phyloP scores from a whole-genome alignment of 108 stramenopile genomes.

The Aurantiochytrium sp. region DNA sequence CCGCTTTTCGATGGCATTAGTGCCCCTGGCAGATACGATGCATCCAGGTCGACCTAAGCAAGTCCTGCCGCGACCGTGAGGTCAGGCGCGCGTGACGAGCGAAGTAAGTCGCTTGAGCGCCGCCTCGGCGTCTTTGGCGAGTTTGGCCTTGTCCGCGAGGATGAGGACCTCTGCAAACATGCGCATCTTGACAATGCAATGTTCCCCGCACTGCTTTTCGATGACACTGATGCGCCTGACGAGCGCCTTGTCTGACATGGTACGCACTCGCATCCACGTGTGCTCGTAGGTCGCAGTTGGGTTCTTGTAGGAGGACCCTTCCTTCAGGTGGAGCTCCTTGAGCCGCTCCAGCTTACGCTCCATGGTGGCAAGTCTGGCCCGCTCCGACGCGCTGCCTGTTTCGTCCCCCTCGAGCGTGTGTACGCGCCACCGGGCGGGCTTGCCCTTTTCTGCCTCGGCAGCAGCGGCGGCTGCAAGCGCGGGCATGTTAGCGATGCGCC shows the following conservation, averaged over 20 bases:
- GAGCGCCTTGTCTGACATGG: background rate
- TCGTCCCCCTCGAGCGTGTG: background rate
- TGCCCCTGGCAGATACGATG: no score
- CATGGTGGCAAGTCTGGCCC: background rate
- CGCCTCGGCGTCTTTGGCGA: conserved; percentile 20
- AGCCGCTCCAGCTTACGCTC: background rate
- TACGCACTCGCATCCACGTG: conserved; percentile 22
- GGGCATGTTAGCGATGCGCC: background rate
- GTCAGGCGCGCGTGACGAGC: background rate
- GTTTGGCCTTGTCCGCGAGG: background rate
- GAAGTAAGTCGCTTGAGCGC: background rate
- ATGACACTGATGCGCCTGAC: background rate
- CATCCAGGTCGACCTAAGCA: no score
- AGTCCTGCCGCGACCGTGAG: no score
- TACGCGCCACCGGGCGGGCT: background rate
- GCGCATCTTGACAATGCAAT: conserved; percentile 28
- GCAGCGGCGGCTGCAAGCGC: no score
- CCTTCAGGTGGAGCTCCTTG: background rate
- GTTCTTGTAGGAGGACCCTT: background rate
- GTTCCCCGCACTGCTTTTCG: background rate
- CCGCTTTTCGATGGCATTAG: no score
- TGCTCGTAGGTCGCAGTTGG: conserved; percentile 25
- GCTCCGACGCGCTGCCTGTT: background rate
- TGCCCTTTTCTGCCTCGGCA: background rate
- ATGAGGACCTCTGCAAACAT: conserved; percentile 29